Evolutionary conservation across 2,329 filamentous ascomycete species (phyloP), one percentile per base, ranked within the genome.

Genomic region (Cordyceps cateniannulata): DNA sequence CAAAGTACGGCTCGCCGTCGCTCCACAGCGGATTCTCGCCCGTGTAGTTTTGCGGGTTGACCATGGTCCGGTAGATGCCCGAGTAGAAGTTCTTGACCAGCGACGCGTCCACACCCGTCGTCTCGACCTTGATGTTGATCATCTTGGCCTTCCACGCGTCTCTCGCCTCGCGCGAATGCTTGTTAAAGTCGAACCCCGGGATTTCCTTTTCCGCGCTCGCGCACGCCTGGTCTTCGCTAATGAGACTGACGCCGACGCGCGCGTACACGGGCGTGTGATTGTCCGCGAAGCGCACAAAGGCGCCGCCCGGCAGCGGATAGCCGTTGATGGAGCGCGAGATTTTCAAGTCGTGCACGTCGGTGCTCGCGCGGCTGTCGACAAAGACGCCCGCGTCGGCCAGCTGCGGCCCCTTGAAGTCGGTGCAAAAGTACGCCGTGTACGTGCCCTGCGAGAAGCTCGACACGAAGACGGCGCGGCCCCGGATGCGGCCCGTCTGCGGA

Each of bases 1-100:
- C 88, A 67, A 87, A 91, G 67, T 90, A 91, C 0, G 87, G 87
- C 69, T 89, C 86, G 2, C 76, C 76, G 47, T 81, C 86, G 2
- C 81, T 65, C 86, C 87, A 91, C 0, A 85, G 69, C 2, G 86
- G 85, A 60, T 90, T 91, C 69, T 91, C 88, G 0, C 85, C 85
- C 0, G 88, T 90, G 65, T 89, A 90, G 66, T 90, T 88, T 66
- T 90, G 87, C 2, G 88, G 88, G 57, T 83, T 87, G 63, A 90
- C 84, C 81, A 90, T 84, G 3, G 84, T 81, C n/a, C 87, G 78
- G 68, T 91, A 91, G n/a, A 86, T 79, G 3, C 86, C 87, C 48
- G 85, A 88, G 79, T 87, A 90, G 65, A 91, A 89, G 20, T 83
- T 81, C n/a, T 72, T 84, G 62, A 86, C 75, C 1, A 87, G 69